A percentile compares a stretch with the other conserved stretches of the same genome.
These are phyloP conservation scores for Yarrowia sp. DNA, from an alignment of 805 yeast genomes.

Conservation along the genomic window DNA sequence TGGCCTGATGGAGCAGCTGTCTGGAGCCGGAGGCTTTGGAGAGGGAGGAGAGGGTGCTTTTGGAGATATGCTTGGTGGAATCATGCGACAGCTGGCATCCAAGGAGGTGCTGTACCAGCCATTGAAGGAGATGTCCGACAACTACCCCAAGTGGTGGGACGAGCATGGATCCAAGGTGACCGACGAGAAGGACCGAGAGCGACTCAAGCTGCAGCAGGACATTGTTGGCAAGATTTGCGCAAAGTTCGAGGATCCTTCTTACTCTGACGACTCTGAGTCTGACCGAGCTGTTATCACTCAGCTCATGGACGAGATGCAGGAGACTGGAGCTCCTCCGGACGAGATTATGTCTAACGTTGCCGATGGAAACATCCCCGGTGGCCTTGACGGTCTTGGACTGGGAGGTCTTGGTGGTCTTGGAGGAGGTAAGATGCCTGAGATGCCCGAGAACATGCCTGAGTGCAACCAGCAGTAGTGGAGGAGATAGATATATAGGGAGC, in stretches of 20 bases:
- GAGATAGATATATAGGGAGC: slow-evolving; percentile 15
- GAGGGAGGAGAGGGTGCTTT: slow-evolving; percentile 42
- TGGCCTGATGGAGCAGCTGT: slow-evolving; percentile 65
- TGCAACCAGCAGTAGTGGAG: slow-evolving; percentile 23
- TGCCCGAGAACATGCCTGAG: slow-evolving; percentile 27
- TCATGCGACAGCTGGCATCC: slow-evolving; percentile 78
- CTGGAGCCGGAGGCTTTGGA: slow-evolving; percentile 38
- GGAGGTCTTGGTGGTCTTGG: slow-evolving; percentile 33
- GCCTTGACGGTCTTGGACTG: slow-evolving; percentile 23
- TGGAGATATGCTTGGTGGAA: slow-evolving; percentile 64
- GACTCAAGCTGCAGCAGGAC: slow-evolving; percentile 60
- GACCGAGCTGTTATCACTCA: slow-evolving; percentile 53
- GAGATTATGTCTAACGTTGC: slow-evolving; percentile 65
- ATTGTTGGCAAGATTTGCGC: slow-evolving; percentile 60
- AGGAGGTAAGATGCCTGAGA: slow-evolving; percentile 28
- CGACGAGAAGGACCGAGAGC: slow-evolving; percentile 46
- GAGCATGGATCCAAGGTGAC: slow-evolving; percentile 48
- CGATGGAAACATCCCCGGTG: slow-evolving; percentile 44
- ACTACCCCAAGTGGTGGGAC: slow-evolving; percentile 69
- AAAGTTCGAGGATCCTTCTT: slow-evolving; percentile 64
- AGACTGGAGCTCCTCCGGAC: slow-evolving; percentile 74
- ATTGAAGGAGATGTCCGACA: slow-evolving; percentile 69
- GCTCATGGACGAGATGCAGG: slow-evolving; percentile 61
- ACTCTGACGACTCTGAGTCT: slow-evolving; percentile 49
- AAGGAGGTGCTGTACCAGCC: slow-evolving; percentile 88